Evolutionary conservation across 139 green algal species (phyloP).

Genomic region (Edaphochlamys debaryana): DNA sequence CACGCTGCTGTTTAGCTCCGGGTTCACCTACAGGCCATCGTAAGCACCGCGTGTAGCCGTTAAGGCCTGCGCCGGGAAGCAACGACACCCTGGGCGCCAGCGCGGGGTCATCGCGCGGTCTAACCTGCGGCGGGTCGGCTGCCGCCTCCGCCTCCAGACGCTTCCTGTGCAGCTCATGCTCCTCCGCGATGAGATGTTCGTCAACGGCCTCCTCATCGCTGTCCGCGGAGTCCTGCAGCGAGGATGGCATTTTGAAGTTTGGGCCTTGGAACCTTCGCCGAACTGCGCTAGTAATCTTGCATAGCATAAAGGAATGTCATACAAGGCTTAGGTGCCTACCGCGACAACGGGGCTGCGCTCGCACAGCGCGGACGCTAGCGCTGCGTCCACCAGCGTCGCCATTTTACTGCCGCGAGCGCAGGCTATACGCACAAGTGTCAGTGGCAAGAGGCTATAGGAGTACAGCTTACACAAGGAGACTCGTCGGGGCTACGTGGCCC

Average conservation of each 20-base stretch:
- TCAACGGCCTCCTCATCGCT: background rate
- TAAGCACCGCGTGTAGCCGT: background rate
- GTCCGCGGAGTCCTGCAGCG: background rate
- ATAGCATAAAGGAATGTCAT: too few species aligned
- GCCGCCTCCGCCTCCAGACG: constrained; percentile 48
- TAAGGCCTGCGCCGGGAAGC: background rate
- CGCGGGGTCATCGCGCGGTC: background rate
- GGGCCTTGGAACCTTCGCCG: background rate
- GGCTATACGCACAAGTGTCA: too few species aligned
- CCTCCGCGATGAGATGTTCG: constrained; percentile 66
- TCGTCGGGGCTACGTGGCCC: too few species aligned
- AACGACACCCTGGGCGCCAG: background rate
- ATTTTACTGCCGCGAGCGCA: too few species aligned
- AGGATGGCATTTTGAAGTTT: background rate
- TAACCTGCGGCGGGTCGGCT: background rate
- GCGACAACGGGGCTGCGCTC: too few species aligned
- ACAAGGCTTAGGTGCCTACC: too few species aligned
- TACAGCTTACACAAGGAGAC: background rate
- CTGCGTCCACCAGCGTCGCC: too few species aligned
- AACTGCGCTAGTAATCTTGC: too few species aligned
- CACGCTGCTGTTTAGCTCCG: background rate
- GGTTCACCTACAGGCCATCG: background rate
- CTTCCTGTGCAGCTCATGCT: constrained; percentile 68
- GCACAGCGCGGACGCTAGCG: too few species aligned
- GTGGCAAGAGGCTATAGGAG: background rate